A percentile compares a stretch with the other conserved stretches of the same genome.
Conservation (phyloP, 805 yeast genomes). For the Brettanomyces bruxellensis region DNA sequence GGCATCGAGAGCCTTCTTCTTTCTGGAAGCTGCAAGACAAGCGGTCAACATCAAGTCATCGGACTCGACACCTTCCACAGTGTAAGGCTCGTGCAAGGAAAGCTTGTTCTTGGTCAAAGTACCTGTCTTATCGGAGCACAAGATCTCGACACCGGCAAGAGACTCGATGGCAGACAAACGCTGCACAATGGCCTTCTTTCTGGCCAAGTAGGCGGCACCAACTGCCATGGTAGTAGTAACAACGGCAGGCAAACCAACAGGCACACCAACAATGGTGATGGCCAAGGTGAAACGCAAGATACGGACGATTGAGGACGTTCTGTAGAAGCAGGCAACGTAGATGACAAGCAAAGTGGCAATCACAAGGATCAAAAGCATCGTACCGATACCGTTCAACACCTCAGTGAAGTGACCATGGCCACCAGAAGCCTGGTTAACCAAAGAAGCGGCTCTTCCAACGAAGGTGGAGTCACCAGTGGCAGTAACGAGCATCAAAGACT, state of each 20-base stretch:
- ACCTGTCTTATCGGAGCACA: constrained; percentile 94
- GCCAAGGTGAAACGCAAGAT: constrained; percentile 83
- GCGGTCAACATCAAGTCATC: constrained; percentile 92
- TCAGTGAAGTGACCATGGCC: constrained; percentile 91
- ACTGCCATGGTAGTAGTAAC: constrained; percentile 96
- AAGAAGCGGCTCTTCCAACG: constrained; percentile 90
- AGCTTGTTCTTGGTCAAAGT: constrained; percentile 90
- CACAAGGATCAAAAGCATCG: constrained; percentile 73
- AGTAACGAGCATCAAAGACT: constrained; percentile 80
- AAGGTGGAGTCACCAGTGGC: constrained; percentile 89
- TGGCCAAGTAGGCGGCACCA: constrained; percentile 94
- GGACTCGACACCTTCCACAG: constrained; percentile 87
- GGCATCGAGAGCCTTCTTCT: constrained; percentile 92
- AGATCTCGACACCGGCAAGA: constrained; percentile 89
- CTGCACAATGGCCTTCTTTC: constrained; percentile 90
- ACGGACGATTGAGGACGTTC: constrained; percentile 69
- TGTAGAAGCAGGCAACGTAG: constrained; percentile 85
- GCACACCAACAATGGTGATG: constrained; percentile 89
- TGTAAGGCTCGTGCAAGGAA: constrained; percentile 87
- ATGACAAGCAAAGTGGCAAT: constrained; percentile 72
- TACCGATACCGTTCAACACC: constrained; percentile 91
- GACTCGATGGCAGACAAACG: constrained; percentile 90
- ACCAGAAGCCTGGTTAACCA: constrained; percentile 80
- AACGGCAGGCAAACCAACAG: constrained; percentile 94
- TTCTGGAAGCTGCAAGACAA: constrained; percentile 89